A percentile compares a stretch with the other conserved stretches of the same genome.
phyloP scores from a whole-genome alignment of 768 basidiomycete genomes.

The Lactarius deliciosus region DNA sequence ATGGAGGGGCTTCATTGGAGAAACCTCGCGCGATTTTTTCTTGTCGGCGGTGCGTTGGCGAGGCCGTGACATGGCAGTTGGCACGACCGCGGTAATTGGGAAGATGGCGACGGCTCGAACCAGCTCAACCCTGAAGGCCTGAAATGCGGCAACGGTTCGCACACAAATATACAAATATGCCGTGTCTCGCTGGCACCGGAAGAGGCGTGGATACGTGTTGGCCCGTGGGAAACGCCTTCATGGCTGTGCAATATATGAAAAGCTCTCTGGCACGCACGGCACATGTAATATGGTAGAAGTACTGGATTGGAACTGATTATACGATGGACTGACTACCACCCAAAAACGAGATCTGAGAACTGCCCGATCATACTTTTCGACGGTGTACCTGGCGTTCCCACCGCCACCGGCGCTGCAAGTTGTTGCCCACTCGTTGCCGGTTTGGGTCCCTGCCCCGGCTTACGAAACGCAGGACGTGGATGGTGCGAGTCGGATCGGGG shows the following conservation, averaged over 20 bases:
- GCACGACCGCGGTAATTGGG: background rate
- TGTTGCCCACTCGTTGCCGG: constrained; percentile 22
- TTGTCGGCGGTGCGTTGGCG: constrained; percentile 18
- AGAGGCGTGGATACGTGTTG: background rate
- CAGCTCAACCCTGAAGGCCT: background rate
- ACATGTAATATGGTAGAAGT: background rate
- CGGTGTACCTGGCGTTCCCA: constrained; percentile 36
- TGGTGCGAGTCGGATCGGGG: constrained; percentile 70
- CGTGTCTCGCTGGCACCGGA: background rate
- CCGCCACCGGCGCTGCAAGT: constrained; percentile 30
- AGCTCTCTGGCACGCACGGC: background rate
- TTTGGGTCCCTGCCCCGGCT: constrained; percentile 37
- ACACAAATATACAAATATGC: background rate
- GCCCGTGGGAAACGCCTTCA: background rate
- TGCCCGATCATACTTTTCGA: constrained; percentile 67
- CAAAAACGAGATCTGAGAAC: constrained; percentile 71
- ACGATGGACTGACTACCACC: constrained; percentile 12
- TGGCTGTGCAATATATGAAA: background rate
- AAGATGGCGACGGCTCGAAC: background rate
- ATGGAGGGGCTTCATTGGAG: background rate
- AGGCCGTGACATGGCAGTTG: constrained; percentile 18
- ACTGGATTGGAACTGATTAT: too few species aligned
- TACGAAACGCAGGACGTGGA: constrained; percentile 71
- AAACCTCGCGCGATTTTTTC: background rate
- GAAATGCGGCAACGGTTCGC: background rate